Percentiles rank a stretch among this genome's conserved stretches.
These are phyloP conservation scores for Cryptosporidium ubiquitum DNA, from an alignment of 169 alveolate genomes.

Conservation along the genomic window DNA sequence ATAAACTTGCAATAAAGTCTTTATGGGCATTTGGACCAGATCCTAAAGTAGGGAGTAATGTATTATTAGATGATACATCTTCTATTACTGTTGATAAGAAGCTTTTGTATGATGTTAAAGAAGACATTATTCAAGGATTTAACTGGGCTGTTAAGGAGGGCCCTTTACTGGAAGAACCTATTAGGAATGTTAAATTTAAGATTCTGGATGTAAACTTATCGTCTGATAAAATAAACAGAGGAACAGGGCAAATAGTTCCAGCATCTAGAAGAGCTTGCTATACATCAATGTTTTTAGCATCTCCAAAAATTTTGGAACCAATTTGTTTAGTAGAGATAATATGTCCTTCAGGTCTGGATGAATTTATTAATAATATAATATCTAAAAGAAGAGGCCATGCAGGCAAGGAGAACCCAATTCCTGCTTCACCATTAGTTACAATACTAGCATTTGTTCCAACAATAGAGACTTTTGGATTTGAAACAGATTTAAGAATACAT, in stretches of 20 bases:
- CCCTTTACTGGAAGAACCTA: slow-evolving; percentile 97
- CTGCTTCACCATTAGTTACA: slow-evolving; percentile 93
- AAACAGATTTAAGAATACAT: slow-evolving; percentile 97
- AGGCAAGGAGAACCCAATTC: slow-evolving; percentile 91
- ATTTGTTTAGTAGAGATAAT: slow-evolving; percentile 92
- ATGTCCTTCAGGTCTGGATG: slow-evolving; percentile 86
- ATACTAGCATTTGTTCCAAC: slow-evolving; percentile 97
- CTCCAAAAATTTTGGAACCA: slow-evolving; percentile 99
- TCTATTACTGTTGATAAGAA: slow-evolving; percentile 91
- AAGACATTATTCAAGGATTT: slow-evolving; percentile 95
- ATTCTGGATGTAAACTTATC: slow-evolving; percentile 89
- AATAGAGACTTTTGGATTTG: slow-evolving; percentile 99
- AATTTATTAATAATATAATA: slow-evolving; percentile 28
- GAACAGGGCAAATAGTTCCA: slow-evolving; percentile 99
- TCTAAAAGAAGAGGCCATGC: slow-evolving; percentile 92
- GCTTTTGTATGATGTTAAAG: slow-evolving; percentile 83
- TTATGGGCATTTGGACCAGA: slow-evolving; percentile 99
- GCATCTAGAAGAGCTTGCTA: slow-evolving; percentile 95
- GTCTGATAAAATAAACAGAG: slow-evolving; percentile 90
- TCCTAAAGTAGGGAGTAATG: slow-evolving; percentile 88
- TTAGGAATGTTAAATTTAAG: slow-evolving; percentile 90
- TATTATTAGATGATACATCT: slow-evolving; percentile 95
- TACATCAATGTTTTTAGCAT: slow-evolving; percentile 97
- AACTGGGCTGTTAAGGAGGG: slow-evolving; percentile 99
- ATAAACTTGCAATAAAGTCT: slow-evolving; percentile 93